Evolutionary conservation across 2,329 filamentous ascomycete genomes (phyloP), one percentile per base, ranked within the genome.

Genomic region (Fusarium xyrophilum): DNA sequence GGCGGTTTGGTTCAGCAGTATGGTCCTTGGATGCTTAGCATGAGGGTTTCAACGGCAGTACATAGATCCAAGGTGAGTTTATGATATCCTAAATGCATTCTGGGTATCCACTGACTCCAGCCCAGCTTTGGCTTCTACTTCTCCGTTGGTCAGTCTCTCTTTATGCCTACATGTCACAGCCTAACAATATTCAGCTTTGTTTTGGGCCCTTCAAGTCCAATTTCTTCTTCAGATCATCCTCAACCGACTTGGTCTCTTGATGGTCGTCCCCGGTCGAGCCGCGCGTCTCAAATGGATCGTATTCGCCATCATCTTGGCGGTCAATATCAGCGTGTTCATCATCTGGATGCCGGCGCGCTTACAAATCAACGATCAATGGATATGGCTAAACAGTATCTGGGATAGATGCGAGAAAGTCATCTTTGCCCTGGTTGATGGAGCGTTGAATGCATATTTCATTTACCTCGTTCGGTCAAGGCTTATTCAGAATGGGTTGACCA

Each of bases 281-380:
- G 44, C 61, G 1, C 74, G 65, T 10, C 74, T 86, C 12, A 85
- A 85, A 65, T 82, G 82, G 74, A 70, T 76, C 2, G 80, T 83
- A 7, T 79, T 83, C 0, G 46, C 75, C 2, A 33, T 85, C n/a
- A 84, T 87, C 57, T 77, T 80, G 4, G 59, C 77, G 4, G 78
- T 87, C 58, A 87, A 86, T 48, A 81, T 86, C 25, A 81, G 80
- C 4, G 84, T 86, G 4, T 85, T 84, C 47, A 78, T 76, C 57
- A 85, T 86, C 19, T 87, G 85, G 85, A 82, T 87, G 21, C 85
- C 85, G 0, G 80, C 83, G 0, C 82, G 83, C 4, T 74, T 85
- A 1, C 79, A 83, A 42, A 76, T 82, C 8, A 80, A 70, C 10
- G 55, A 79, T 0, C 71, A 54, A 2, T 86, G 80, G 55, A 76